A percentile compares a stretch with the other conserved stretches of the same genome.
These are phyloP conservation scores for Sugiyamaella novakii DNA, from an alignment of 1,139 yeast genomes.

Conservation along the genomic window DNA sequence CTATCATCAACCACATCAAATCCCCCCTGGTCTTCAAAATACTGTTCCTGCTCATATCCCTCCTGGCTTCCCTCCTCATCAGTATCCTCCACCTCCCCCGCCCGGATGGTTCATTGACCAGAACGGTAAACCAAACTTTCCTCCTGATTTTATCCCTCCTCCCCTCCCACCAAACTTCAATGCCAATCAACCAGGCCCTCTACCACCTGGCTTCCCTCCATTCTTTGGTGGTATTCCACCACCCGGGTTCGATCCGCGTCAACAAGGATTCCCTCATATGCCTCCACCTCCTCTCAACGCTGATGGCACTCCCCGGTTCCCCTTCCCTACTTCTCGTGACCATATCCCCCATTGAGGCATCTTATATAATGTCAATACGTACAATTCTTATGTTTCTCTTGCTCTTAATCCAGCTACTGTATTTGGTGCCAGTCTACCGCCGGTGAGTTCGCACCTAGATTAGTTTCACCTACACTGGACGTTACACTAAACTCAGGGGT, in stretches of 20 bases:
- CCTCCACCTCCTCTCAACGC: slow-evolving; percentile 25
- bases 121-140: slow-evolving; percentile 26
- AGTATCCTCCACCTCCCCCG: slow-evolving; percentile 29
- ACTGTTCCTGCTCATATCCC: slow-evolving; percentile 9
- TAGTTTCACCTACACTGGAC: too few species aligned
- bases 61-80: slow-evolving; percentile 12
- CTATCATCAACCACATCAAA: slow-evolving; percentile 15
- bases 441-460: too few species aligned
- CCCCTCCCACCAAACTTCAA: slow-evolving; percentile 22
- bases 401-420: too few species aligned
- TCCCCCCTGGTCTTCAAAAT: slow-evolving; percentile 17
- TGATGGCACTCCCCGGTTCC: slow-evolving; percentile 24
- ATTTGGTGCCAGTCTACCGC: too few species aligned
- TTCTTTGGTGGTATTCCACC: slow-evolving; percentile 24
- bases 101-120: slow-evolving; percentile 31
- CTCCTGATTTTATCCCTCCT: slow-evolving; percentile 30
- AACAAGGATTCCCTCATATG: slow-evolving; percentile 20
- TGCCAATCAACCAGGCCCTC: slow-evolving; percentile 21
- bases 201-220: slow-evolving; percentile 28
- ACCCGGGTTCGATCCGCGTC: slow-evolving; percentile 25
- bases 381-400: slow-evolving; percentile 1
- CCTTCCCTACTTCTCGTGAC: slow-evolving; percentile 46
- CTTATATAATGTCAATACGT: background rate
- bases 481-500: too few species aligned
- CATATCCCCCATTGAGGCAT: slow-evolving; percentile 4